Base-by-base conservation (phyloP, 164 flowering plant species). In the Sedum album region DNA sequence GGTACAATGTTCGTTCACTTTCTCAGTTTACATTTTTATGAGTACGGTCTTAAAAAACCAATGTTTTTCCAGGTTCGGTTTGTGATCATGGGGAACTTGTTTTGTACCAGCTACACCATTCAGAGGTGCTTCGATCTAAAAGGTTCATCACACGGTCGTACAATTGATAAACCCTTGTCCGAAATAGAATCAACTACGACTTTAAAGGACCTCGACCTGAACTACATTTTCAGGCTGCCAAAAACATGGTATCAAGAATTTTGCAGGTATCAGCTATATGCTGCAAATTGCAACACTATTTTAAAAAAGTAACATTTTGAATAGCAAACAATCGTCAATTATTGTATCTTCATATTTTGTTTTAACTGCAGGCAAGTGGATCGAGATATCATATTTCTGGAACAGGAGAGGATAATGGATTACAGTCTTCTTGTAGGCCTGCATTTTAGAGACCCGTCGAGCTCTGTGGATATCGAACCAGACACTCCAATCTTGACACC, bases 131-230 rank as follows among this genome's bases (percentile, higher is more conserved):
- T 80, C 30, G 89, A 85, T 79, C 69, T 85, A 71, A 85, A 85
- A 78, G 89, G 89, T 18, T 85, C 89, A 23, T 83, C 87, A 49
- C 83, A 74, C 38, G 89, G 89, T 33, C 86, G 89, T 5, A 72
- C 66, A 46, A 82, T 85, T 14, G 77, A 76, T 20, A 83, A 80
- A 71, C 78, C 81, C 7, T 80, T 82, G 75, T 38, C 79, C 14
- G 87, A 81, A 57, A 72, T 82, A 36, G 85, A 85, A 53, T 65
- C 77, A 51, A 83, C 80, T 6, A 80, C 87, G 9, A 85, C 84
- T 2, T 82, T 85, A 31, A 85, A 85, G 66, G 89, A 85, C 69
- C 87, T 85, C 26, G 89, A 85, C 66, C 83, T 85, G n/a, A 83
- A 83, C 69, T 83, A 65, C 51, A 68, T 82, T 17, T 83, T 85